Evolutionary conservation across 139 green algal genomes (phyloP), one percentile per base, ranked within the genome.

Genomic region (Ettlia oleoabundans): DNA sequence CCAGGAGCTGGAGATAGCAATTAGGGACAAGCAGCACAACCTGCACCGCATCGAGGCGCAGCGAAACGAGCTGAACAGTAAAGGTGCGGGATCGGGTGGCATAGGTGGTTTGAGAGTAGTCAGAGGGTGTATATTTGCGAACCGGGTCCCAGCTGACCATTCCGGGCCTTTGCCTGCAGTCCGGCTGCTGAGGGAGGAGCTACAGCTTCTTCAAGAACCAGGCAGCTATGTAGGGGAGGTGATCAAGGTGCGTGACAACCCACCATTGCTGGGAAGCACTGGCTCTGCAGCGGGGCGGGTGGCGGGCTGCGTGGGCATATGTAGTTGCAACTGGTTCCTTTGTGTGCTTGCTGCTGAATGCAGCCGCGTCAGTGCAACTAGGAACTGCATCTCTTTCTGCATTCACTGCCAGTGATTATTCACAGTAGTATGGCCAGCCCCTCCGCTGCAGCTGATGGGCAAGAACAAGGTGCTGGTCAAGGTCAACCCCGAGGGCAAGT

Each of bases 401-500:
- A n/a, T n/a, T n/a, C n/a, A n/a, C n/a, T n/a, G n/a, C n/a, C n/a
- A n/a, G n/a, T n/a, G n/a, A n/a, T n/a, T n/a, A n/a, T n/a, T n/a
- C n/a, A n/a, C n/a, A n/a, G n/a, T n/a, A n/a, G n/a, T n/a, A n/a
- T n/a, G n/a, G n/a, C n/a, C n/a, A n/a, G n/a, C n/a, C n/a, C n/a
- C n/a, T 26, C 40, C 26, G 13, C 38, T 52, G 53, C 91, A 96
- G 93, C 91, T 98, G 33, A 99, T 99, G 97, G 96, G 97, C 64
- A 99, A 99, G 90, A 98, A 85, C 83, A 99, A 99, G 86, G 96
- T 99, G 64, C 92, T 99, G 64, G 96, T 99, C 21, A 99, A 99
- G 89, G 95, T 99, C 18, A 97, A 99, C 84, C 96, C 96, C 4
- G 96, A 99, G 84, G 96, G 96, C 70, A 99, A 99, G 85, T 99